Base-by-base conservation (phyloP, 306 rosid genomes). In the Acacia melanoxylon region DNA sequence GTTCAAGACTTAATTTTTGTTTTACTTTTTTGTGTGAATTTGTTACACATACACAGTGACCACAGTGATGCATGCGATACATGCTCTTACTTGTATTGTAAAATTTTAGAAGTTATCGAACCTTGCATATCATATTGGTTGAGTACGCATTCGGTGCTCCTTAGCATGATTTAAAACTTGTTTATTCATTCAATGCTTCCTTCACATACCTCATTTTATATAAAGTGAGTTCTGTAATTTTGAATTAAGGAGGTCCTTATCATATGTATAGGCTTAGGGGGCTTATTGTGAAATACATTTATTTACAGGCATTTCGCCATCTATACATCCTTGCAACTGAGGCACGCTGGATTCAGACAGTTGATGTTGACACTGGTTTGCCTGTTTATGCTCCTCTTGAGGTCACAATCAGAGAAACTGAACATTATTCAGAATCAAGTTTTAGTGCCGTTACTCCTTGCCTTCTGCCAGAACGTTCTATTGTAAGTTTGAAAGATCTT, bases 301-400 rank as follows among this genome's bases (percentile, higher is more conserved):
- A 42, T 25, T 75, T 85, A n/a, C 88, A 93, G 99, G 98, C 99
- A 72, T 95, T 95, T 84, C 92, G 99, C 75, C 99, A 95, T 87
- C 87, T 95, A 9, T 95, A 93, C 63, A 94, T 95, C 72, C 99
- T 93, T 84, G 98, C 98, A 78, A 91, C 97, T 0, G 99, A 95
- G 91, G 97, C 99, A 37, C 92, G 99, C 63, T 95, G 99, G 98
- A 89, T 95, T 86, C 98, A 93, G 85, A 95, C 99, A 15, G 97
- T 93, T 83, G 99, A 95, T 82, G 99, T 95, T 65, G 99, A 95
- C 89, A 90, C 94, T 10, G 98, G 99, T 85, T 81, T 95, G 79
- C 97, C 99, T 13, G 99, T 91, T 77, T 93, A 93, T 89, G 93
- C 95, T 73, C 99, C 99, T 76, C 91, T 95, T 80, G 95, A 93